Evolutionary conservation across 768 basidiomycete species (phyloP).

Genomic region (Russula ochroleuca): DNA sequence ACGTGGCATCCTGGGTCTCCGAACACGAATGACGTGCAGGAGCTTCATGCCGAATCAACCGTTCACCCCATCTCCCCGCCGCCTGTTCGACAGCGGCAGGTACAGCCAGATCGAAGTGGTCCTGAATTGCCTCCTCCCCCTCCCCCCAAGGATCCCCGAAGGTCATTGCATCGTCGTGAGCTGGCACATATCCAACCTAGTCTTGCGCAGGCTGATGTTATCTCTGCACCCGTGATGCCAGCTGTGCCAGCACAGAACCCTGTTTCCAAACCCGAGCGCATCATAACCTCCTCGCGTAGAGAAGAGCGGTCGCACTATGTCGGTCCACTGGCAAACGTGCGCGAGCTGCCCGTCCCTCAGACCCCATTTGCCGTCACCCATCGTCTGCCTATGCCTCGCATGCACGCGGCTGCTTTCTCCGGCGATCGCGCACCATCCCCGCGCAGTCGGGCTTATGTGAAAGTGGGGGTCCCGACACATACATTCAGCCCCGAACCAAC

Average conservation of each 20-base stretch:
- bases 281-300: background rate
- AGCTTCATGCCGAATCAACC: slow-evolving; percentile 2
- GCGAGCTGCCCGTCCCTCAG: background rate
- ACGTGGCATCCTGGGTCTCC: background rate
- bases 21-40: background rate
- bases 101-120: background rate
- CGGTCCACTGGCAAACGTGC: background rate
- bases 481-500: slow-evolving; percentile 2
- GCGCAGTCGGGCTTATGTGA: background rate
- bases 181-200: background rate
- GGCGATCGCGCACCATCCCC: background rate
- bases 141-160: background rate
- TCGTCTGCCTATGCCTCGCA: background rate
- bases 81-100: background rate
- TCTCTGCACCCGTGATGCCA: background rate
- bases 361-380: background rate
- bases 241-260: background rate
- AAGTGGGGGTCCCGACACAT: background rate
- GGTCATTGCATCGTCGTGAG: slow-evolving; percentile 14
- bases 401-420: background rate
- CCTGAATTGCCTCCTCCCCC: background rate
- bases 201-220: background rate
- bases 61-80: background rate
- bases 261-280: background rate
- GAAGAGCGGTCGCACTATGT: background rate